phyloP scores from a whole-genome alignment of 1,139 yeast species.

The Meyerozyma sp. region DNA sequence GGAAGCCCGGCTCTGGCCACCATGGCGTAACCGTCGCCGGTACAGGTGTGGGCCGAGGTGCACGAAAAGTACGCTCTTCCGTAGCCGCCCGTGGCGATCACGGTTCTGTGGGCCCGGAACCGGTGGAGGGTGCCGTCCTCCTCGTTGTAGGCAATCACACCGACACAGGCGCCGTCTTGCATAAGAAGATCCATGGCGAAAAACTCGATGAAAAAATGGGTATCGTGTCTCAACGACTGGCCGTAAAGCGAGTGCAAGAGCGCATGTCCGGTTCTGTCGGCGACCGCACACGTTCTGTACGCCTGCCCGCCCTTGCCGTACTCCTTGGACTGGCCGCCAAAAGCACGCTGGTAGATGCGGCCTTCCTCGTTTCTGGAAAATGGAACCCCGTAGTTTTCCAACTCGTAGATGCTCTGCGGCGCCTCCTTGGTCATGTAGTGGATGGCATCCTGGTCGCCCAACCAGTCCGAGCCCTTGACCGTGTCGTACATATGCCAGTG shows the following conservation, averaged over 20 bases:
- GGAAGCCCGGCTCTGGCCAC: slow-evolving; percentile 98
- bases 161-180: slow-evolving; percentile 95
- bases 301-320: slow-evolving; percentile 99
- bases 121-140: slow-evolving; percentile 98
- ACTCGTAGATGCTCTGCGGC: slow-evolving; percentile 89
- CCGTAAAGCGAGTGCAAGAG: slow-evolving; percentile 93
- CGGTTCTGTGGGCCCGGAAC: slow-evolving; percentile 94
- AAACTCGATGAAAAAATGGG: slow-evolving; percentile 96
- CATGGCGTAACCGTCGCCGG: slow-evolving; percentile 99
- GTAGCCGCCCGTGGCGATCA: slow-evolving; percentile 97
- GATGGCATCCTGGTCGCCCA: slow-evolving; percentile 98
- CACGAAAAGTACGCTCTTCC: slow-evolving; percentile 98
- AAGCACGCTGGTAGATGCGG: slow-evolving; percentile 96
- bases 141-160: slow-evolving; percentile 95
- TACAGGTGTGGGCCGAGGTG: slow-evolving; percentile 99
- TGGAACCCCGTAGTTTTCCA: slow-evolving; percentile 98
- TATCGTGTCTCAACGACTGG: slow-evolving; percentile 93
- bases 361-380: slow-evolving; percentile 97
- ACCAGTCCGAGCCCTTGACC: slow-evolving; percentile 99
- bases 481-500: slow-evolving; percentile 99
- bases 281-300: slow-evolving; percentile 98
- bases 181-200: slow-evolving; percentile 92
- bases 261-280: slow-evolving; percentile 99
- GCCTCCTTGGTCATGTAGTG: slow-evolving; percentile 99
- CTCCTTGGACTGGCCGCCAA: slow-evolving; percentile 96